phyloP scores from a whole-genome alignment of 345 rosid species.

The Chamaenerion angustifolium region DNA sequence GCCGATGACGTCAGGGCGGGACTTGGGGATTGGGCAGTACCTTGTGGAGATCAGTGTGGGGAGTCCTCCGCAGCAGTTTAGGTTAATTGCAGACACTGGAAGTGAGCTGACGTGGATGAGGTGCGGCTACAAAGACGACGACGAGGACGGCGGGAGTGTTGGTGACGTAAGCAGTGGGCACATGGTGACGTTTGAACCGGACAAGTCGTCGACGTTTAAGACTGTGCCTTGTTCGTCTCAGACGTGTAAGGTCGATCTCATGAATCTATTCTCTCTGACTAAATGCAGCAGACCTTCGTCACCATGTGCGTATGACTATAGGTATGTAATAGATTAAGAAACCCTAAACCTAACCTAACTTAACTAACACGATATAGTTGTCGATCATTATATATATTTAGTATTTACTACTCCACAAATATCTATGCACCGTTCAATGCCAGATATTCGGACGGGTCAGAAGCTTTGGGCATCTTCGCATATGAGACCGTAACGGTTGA shows the following conservation, averaged over 20 bases:
- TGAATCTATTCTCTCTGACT: conserved; percentile 37
- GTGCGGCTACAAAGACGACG: conserved; percentile 15
- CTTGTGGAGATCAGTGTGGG: conserved; percentile 31
- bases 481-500: conserved; percentile 28
- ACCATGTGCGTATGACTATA: conserved; percentile 52
- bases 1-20: conserved; percentile 29
- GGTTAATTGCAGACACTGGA: conserved; percentile 42
- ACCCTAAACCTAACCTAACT: too few relatives aligned
- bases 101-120: conserved; percentile 51
- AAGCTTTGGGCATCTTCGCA: conserved; percentile 37
- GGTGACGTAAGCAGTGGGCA: not conserved
- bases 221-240: conserved; percentile 36
- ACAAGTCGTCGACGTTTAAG: conserved; percentile 29
- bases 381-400: too few relatives aligned
- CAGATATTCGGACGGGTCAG: conserved; percentile 34
- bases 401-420: too few relatives aligned
- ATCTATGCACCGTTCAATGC: too few relatives aligned
- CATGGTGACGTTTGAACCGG: conserved; percentile 23
- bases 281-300: conserved; percentile 30
- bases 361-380: too few relatives aligned
- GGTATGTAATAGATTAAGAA: conserved; percentile 16
- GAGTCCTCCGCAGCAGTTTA: conserved; percentile 41
- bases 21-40: conserved; percentile 39
- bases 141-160: not conserved
- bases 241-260: conserved; percentile 35